phyloP scores from a whole-genome alignment of 169 alveolate genomes.

The Blepharisma undulans region DNA sequence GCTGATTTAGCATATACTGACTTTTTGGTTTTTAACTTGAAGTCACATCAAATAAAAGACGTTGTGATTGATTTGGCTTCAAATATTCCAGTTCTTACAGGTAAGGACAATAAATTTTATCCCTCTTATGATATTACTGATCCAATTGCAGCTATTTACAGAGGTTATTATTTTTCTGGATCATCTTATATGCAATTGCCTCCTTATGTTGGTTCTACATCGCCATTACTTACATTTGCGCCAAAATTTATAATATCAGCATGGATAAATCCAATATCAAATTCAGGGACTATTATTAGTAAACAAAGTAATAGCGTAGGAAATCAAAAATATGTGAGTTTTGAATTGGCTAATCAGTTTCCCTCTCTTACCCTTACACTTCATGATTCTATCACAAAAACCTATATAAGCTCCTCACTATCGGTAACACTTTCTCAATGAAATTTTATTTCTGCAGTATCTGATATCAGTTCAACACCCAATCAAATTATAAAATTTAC shows the following conservation, averaged over 20 bases:
- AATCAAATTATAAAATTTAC: not conserved
- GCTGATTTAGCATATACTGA: not conserved
- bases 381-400: not conserved
- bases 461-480: not conserved
- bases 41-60: not conserved
- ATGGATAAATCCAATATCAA: not conserved
- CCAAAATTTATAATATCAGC: not conserved
- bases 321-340: not conserved
- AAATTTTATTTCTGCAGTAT: not conserved
- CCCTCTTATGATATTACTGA: not conserved
- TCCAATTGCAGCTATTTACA: not conserved
- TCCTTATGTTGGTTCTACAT: not conserved
- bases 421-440: not conserved
- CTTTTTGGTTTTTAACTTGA: not conserved
- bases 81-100: not conserved
- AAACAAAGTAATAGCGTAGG: not conserved
- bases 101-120: not conserved
- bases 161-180: conserved; percentile 10
- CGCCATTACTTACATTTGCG: not conserved
- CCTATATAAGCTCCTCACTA: not conserved
- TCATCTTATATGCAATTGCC: conserved; percentile 2
- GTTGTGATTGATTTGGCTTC: not conserved
- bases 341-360: not conserved
- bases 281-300: not conserved
- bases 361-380: not conserved